Conservation (phyloP, 1,139 yeast species). For the Debaryomycetaceae sp. region DNA sequence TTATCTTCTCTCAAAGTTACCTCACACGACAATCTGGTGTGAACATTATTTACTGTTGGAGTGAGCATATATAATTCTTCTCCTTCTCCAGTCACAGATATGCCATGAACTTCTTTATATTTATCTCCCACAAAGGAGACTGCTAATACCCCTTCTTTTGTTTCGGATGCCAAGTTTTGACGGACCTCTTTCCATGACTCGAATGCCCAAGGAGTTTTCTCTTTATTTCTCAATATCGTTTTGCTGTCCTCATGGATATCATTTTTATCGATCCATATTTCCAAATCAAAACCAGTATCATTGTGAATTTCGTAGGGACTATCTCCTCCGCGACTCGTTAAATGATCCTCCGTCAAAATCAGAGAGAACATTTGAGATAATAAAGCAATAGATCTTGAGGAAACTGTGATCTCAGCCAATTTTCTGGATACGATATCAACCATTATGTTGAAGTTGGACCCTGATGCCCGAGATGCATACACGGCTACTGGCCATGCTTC, state of each 20-base stretch:
- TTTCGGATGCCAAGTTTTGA: slow-evolving; percentile 71
- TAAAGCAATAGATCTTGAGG: slow-evolving; percentile 78
- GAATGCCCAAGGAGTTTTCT: slow-evolving; percentile 78
- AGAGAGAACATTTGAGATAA: slow-evolving; percentile 65
- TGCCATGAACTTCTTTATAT: slow-evolving; percentile 49
- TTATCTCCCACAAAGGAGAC: slow-evolving; percentile 54
- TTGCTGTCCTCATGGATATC: slow-evolving; percentile 11
- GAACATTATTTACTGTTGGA: slow-evolving; percentile 63
- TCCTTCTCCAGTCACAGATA: slow-evolving; percentile 80
- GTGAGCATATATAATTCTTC: slow-evolving; percentile 67
- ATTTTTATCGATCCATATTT: slow-evolving; percentile 66
- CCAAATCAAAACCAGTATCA: slow-evolving; percentile 78
- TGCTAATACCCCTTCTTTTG: slow-evolving; percentile 57
- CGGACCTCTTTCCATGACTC: slow-evolving; percentile 90
- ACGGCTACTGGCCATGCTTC: slow-evolving; percentile 86
- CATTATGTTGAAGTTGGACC: slow-evolving; percentile 46
- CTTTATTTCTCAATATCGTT: slow-evolving; percentile 46
- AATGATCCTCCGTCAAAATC: slow-evolving; percentile 49
- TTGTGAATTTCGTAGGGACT: slow-evolving; percentile 80
- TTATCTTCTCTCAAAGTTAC: slow-evolving; percentile 68
- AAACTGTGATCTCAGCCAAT: slow-evolving; percentile 74
- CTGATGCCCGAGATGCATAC: slow-evolving; percentile 53
- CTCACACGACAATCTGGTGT: slow-evolving; percentile 72
- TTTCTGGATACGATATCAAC: slow-evolving; percentile 70
- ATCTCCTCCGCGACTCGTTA: slow-evolving; percentile 71